Percentiles rank a stretch among this genome's conserved stretches.
Evolutionary conservation across 2,329 filamentous ascomycete genomes (phyloP).

Genomic region (Phialophora verrucosa): DNA sequence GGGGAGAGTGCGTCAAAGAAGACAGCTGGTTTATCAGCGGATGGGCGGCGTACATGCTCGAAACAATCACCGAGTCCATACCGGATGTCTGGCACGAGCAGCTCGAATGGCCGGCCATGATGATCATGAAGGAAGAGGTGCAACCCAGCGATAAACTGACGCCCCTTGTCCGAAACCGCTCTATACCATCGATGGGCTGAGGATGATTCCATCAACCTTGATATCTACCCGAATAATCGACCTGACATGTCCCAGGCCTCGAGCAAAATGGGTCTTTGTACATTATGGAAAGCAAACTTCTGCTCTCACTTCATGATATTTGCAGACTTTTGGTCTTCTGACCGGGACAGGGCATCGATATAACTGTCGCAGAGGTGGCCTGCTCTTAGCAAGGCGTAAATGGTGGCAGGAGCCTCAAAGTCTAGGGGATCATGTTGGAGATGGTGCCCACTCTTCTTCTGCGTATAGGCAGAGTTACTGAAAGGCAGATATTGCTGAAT

Average conservation of each 20-base stretch:
- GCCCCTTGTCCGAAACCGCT: not conserved
- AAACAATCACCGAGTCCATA: conserved; percentile 40
- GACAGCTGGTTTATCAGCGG: conserved; percentile 43
- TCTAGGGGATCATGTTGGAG: not conserved
- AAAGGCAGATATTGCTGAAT: not conserved
- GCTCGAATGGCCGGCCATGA: conserved; percentile 39
- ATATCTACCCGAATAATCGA: not conserved
- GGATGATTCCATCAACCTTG: not conserved
- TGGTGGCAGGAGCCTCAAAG: too few relatives aligned
- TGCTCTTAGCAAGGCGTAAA: not conserved
- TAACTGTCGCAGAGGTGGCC: not conserved
- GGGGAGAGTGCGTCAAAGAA: conserved; percentile 35
- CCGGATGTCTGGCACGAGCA: conserved; percentile 41
- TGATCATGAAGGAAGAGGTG: conserved; percentile 8
- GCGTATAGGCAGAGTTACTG: not conserved
- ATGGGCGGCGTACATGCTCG: conserved; percentile 42
- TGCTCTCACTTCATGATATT: not conserved
- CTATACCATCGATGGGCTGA: conserved; percentile 3
- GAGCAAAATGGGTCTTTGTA: not conserved
- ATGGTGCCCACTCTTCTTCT: not conserved
- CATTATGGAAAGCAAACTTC: not conserved
- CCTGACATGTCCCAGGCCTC: not conserved
- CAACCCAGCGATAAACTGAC: conserved; percentile 1
- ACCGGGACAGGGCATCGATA: not conserved
- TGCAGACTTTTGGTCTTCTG: not conserved